Percentiles rank a stretch among this genome's conserved stretches.
Evolutionary conservation across 2,329 filamentous ascomycete genomes (phyloP).

Genomic region (Pseudogymnoascus sp.): DNA sequence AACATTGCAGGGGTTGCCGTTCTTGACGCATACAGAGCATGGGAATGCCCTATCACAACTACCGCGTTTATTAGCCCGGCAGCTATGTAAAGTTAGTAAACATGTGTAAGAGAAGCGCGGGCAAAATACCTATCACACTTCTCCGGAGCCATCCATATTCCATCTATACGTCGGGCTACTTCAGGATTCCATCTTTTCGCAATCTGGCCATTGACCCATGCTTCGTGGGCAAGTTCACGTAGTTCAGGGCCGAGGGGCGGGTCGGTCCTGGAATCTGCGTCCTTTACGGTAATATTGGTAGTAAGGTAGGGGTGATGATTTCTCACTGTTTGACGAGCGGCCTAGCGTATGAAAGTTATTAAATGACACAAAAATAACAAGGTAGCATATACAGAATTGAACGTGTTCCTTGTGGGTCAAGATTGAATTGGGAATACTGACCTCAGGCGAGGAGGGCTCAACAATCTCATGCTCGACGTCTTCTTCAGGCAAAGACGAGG

Average conservation of each 20-base stretch:
- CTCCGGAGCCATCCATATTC: constrained; percentile 10
- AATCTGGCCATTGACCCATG: not conserved
- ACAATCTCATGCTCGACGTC: not conserved
- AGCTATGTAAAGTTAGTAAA: not conserved
- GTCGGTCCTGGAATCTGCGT: not conserved
- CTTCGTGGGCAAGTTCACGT: not conserved
- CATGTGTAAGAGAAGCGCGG: not conserved
- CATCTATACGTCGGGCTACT: not conserved
- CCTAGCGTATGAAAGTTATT: not conserved
- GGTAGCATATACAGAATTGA: not conserved
- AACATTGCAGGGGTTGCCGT: not conserved
- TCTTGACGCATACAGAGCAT: not conserved
- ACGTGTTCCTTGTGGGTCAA: not conserved
- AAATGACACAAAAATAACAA: not conserved
- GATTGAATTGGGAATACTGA: not conserved
- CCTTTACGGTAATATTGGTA: constrained; percentile 4
- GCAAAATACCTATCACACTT: constrained; percentile 7
- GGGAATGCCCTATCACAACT: not conserved
- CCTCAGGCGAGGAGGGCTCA: not conserved
- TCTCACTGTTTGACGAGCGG: not conserved
- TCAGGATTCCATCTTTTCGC: not conserved
- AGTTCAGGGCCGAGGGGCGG: constrained; percentile 7
- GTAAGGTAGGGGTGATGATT: not conserved
- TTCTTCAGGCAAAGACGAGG: not conserved
- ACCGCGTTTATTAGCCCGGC: not conserved